A percentile compares a stretch with the other conserved stretches of the same genome.
Conservation (phyloP, 2,329 filamentous ascomycete genomes). For the Aspergillus flavus region DNA sequence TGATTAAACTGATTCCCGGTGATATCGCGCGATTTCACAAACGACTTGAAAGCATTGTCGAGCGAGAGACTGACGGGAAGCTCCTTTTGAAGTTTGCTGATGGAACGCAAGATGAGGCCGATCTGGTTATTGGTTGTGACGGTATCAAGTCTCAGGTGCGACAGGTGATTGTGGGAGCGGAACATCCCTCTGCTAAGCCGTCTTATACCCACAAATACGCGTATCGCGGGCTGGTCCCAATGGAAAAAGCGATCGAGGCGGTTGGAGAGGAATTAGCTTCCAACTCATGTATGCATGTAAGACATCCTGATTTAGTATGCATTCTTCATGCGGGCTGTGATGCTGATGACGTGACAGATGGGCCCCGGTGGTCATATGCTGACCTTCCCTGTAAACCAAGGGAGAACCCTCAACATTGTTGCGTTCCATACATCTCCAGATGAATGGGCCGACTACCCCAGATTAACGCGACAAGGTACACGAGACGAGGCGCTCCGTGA, state of each 20-base stretch:
- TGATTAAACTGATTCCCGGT: constrained; percentile 35
- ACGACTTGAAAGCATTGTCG: constrained; percentile 24
- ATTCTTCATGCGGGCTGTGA: neutral
- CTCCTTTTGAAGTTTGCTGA: constrained; percentile 48
- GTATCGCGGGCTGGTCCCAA: constrained; percentile 55
- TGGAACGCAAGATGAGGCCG: constrained; percentile 44
- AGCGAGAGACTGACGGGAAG: constrained; percentile 21
- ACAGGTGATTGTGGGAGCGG: constrained; percentile 45
- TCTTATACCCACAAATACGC: constrained; percentile 56
- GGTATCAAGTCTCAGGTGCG: constrained; percentile 54
- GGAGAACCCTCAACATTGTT: constrained; percentile 52
- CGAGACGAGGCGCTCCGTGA: constrained; percentile 26
- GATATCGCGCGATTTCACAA: constrained; percentile 30
- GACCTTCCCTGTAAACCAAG: constrained; percentile 53
- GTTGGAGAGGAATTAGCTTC: constrained; percentile 50
- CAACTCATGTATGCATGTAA: constrained; percentile 36
- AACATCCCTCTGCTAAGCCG: constrained; percentile 47
- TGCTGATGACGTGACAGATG: constrained; percentile 21
- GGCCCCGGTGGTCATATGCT: constrained; percentile 51
- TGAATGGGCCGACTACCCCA: constrained; percentile 25
- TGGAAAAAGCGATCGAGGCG: constrained; percentile 48
- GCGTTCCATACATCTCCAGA: constrained; percentile 40
- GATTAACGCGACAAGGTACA: constrained; percentile 23
- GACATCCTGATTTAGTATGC: neutral
- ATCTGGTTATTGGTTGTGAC: constrained; percentile 51